Percentiles rank a stretch among this genome's conserved stretches.
Evolutionary conservation across 331 rosid species (phyloP).

Genomic region (Malus hybrid): DNA sequence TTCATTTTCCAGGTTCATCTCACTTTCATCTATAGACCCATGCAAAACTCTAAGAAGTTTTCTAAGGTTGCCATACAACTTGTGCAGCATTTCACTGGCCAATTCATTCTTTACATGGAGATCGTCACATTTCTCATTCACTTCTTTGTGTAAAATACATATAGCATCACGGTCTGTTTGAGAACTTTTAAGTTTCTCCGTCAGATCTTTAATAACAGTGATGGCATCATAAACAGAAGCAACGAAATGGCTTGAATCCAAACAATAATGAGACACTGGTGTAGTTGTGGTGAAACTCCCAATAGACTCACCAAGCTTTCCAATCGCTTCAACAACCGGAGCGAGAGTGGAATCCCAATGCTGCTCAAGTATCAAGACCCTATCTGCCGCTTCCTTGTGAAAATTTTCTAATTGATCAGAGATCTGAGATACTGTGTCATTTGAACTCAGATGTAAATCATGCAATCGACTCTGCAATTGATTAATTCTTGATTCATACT

Average conservation of each 20-base stretch:
- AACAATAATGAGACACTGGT: constrained; percentile 16
- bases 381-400: constrained; percentile 54
- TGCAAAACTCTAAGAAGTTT: constrained; percentile 39
- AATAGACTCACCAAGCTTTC: constrained; percentile 56
- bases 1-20: constrained; percentile 29
- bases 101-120: constrained; percentile 58
- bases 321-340: constrained; percentile 44
- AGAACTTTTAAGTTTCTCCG: constrained; percentile 53
- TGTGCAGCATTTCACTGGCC: constrained; percentile 40
- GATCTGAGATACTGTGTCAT: constrained; percentile 48
- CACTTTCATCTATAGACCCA: constrained; percentile 43
- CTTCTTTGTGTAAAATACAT: constrained; percentile 40
- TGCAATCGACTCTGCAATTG: constrained; percentile 41
- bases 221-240: constrained; percentile 55
- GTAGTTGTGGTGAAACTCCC: constrained; percentile 28
- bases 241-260: constrained; percentile 24
- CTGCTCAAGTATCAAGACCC: constrained; percentile 52
- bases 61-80: constrained; percentile 41
- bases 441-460: constrained; percentile 51
- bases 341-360: constrained; percentile 45
- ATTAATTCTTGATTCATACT: constrained; percentile 45
- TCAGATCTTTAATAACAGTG: constrained; percentile 58
- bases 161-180: constrained; percentile 38
- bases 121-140: constrained; percentile 44
- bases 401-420: constrained; percentile 50